Evolutionary conservation across 2,329 filamentous ascomycete species (phyloP), one percentile per base, ranked within the genome.

Genomic region (Dendrostoma leiphaemia): DNA sequence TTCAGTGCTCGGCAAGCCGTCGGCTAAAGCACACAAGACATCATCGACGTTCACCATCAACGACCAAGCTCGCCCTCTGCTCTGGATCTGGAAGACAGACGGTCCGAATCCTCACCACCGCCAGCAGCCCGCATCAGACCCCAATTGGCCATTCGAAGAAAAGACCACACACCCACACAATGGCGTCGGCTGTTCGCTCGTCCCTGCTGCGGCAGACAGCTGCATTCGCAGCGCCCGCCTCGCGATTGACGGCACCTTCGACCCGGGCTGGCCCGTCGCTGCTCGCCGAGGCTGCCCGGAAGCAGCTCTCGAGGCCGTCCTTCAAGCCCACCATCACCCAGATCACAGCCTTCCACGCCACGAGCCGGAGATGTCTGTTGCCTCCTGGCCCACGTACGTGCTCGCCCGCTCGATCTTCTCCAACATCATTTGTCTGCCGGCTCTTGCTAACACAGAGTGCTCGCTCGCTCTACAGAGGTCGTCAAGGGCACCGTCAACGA

Each of bases 311-410:
- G 45, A 61, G 57, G 61, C 60, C 65, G 56, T 53, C 61, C 58
- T 56, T 68, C 54, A 68, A 70, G 63, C 65, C 58, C 59, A 60
- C 67, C 54, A 61, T 69, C 53, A 65, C 64, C 59, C 79, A 85
- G 71, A 79, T 86, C 65, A 87, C 91, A 62, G 86, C 89, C 64
- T 96, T 99, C 82, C 92, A 97, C 74, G 90, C 88, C 66, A 90
- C 90, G 38, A 81, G 84, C 73, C 83, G 83, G 74, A 83, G 84
- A 72, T 80, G 81, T 68, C 87, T 93, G 67, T 81, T 99, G 54
- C 91, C 93, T 57, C 86, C 91, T 53, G 83, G 89, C 62, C 91
- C 92, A 67, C 94, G 91, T 94, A 79, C 75, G 88, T 82, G 34
- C 28, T 29, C 31, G 46, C 47, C 43, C 21, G 54, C 8, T 15